A percentile compares a stretch with the other conserved stretches of the same genome.
These are phyloP conservation scores for Blastobotrys aristatus DNA, from an alignment of 1,139 yeast genomes.

Conservation along the genomic window DNA sequence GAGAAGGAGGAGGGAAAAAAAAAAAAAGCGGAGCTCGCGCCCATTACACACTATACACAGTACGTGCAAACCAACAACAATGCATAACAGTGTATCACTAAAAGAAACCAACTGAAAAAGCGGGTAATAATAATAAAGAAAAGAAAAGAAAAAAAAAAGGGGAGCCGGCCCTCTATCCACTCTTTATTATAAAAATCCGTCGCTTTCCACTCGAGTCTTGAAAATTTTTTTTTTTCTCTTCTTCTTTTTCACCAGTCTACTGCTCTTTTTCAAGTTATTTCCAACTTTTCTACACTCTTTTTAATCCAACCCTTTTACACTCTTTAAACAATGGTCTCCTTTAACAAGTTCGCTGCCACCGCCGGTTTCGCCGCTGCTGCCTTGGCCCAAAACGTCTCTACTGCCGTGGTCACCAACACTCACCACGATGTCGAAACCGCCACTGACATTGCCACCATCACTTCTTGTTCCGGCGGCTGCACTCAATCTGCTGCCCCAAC, in stretches of 20 bases:
- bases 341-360: conserved; percentile 12
- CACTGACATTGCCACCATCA: conserved; percentile 14
- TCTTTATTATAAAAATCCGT: not conserved
- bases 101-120: too few relatives aligned
- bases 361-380: conserved; percentile 19
- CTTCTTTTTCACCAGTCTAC: not conserved
- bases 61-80: too few relatives aligned
- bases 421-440: conserved; percentile 17
- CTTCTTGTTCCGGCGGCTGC: conserved; percentile 23
- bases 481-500: conserved; percentile 14
- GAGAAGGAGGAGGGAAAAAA: too few relatives aligned
- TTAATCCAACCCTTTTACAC: conserved; percentile 10
- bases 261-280: conserved; percentile 1
- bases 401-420: conserved; percentile 15
- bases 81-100: too few relatives aligned
- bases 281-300: conserved; percentile 4
- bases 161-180: not conserved
- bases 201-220: not conserved
- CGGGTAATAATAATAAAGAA: too few relatives aligned
- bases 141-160: not conserved
- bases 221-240: not conserved
- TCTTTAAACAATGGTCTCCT: conserved; percentile 15
- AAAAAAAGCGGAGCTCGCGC: too few relatives aligned
- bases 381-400: conserved; percentile 9
- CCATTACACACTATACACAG: too few relatives aligned